Base-by-base conservation (phyloP, 2,329 filamentous ascomycete genomes). In the Fusarium mundagurra region DNA sequence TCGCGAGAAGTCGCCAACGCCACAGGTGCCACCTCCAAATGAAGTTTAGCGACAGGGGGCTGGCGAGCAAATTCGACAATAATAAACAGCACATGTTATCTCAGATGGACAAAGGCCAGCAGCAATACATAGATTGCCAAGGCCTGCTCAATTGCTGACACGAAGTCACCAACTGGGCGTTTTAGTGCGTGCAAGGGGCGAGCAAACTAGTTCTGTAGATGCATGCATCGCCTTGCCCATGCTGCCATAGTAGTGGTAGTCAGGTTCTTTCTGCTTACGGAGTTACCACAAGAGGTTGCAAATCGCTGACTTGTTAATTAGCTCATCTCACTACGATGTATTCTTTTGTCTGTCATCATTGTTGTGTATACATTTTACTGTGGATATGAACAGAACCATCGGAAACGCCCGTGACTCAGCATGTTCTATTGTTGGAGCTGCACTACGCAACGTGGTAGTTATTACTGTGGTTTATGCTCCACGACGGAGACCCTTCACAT, bases 61-160 rank as follows among this genome's bases (percentile, higher is more conserved):
- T 41, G 69, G 51, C 72, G 69, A 71, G 65, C 33, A 63, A 72
- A 64, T 59, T 69, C 67, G 69, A 72, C 75, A 77, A 69, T 71
- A 68, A 77, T 65, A 74, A 70, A 64, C 65, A 61, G 44, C 39
- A 66, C 43, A 45, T 62, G 60, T 48, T 54, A 61, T 63, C 41
- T 57, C 27, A 50, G 58, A 44, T 50, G 53, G 53, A 66, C 60
- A 64, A 31, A 55, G 43, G 44, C 51, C 67, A 55, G 59, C 59
- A 59, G 63, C 61, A 68, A 73, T 62, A 74, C 61, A 73, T 72
- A 74, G 62, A 73, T 72, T 77, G 66, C 54, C 72, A 76, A 74
- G 74, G 60, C 61, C 60, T 57, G 58, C 62, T 68, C 60, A 57
- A 54, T 69, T 43, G 64, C 61, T 72, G 67, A 78, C 72, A 72